Base-by-base conservation (phyloP, 2,329 filamentous ascomycete species). In the Penicillium sp. region DNA sequence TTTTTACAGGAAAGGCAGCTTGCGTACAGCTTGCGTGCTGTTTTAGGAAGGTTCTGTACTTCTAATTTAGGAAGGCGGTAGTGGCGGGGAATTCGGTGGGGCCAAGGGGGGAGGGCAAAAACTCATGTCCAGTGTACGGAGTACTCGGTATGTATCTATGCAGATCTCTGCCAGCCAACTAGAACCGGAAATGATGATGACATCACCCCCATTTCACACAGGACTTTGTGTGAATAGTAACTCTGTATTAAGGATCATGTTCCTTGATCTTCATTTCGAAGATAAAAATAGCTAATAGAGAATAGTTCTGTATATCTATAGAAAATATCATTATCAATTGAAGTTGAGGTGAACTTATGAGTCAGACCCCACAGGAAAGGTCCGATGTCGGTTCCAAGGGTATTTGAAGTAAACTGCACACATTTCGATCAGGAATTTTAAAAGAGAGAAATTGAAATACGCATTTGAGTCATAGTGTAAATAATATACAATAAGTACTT, bases 291-390 rank as follows among this genome's bases (percentile, higher is more conserved):
- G n/a, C n/a, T n/a, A n/a, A 30, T 43, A 43, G 17, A 43, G n/a
- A 19, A 11, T 11, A 9, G n/a, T 11, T n/a, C n/a, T 3, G 11
- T 12, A 43, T 30, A 9, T 43, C 5, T 17, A n/a, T 43, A 30
- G 9, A n/a, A 12, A 36, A 35, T 58, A 4, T 30, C 36, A 48
- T 41, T 53, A 47, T 31, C 36, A 38, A n/a, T n/a, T n/a, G 19
- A 33, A 33, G 11, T 25, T 42, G 28, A 52, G 37, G 35, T n/a
- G 43, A 33, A 25, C 7, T 19, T 33, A 50, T 55, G 52, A 55
- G 38, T 55, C 52, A 55, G 46, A 50, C 45, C 46, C 45, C 46
- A 35, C 52, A 36, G 25, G 25, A 30, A 11, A 38, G 46, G 52
- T 50, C 52, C 52, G 52, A 55, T 55, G 52, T 55, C 52, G 52